Conservation (phyloP, 1,284 basidiomycete genomes). For the Takashimella koratensis region DNA sequence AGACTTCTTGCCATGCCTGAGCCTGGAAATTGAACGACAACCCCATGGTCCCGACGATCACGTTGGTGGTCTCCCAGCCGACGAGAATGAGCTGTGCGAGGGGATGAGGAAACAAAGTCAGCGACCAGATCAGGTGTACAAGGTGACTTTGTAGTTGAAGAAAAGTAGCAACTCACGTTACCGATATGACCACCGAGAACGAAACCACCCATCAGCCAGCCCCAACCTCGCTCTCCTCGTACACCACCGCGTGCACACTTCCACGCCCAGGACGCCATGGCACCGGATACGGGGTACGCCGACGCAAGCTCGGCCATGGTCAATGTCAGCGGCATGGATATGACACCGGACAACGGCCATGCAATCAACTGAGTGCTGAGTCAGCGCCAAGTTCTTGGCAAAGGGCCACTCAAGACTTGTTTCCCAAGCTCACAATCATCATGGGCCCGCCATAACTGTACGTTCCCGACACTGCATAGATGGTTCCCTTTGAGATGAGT, state of each 20-base stretch:
- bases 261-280: conserved; percentile 49
- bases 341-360: conserved; percentile 43
- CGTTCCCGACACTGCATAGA: conserved; percentile 42
- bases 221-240: conserved; percentile 46
- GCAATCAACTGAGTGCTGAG: conserved; percentile 34
- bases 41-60: conserved; percentile 40
- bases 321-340: conserved; percentile 37
- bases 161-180: conserved; percentile 29
- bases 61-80: conserved; percentile 36
- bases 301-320: conserved; percentile 45
- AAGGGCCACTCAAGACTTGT: background rate
- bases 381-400: background rate
- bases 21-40: conserved; percentile 32
- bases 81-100: conserved; percentile 37
- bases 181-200: conserved; percentile 47
- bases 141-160: background rate
- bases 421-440: conserved; percentile 39
- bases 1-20: conserved; percentile 33
- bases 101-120: background rate
- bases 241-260: conserved; percentile 42
- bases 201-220: conserved; percentile 44
- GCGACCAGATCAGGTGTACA: background rate
- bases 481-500: conserved; percentile 31
- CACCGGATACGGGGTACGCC: conserved; percentile 47
- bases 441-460: conserved; percentile 46